Evolutionary conservation across 768 basidiomycete species (phyloP).

Genomic region (Kondoa subrosea): DNA sequence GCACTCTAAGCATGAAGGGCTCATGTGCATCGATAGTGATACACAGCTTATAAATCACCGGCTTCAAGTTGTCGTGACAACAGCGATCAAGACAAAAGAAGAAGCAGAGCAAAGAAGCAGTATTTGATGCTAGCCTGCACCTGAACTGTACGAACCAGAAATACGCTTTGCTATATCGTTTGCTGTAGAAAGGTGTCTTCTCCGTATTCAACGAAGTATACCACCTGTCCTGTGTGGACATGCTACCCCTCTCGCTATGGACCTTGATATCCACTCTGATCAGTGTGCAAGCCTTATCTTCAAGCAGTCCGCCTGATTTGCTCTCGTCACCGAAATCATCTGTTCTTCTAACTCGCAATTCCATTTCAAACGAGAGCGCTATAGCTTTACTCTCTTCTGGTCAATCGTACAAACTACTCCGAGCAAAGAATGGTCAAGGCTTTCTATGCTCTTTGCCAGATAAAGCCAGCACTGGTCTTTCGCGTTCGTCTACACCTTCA

Average conservation of each 20-base stretch:
- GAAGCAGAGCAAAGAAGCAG: too few relatives aligned
- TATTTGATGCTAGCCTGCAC: too few relatives aligned
- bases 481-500: neutral
- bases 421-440: constrained; percentile 23
- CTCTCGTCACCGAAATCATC: constrained; percentile 22
- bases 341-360: constrained; percentile 13
- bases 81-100: too few relatives aligned
- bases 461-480: neutral
- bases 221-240: too few relatives aligned
- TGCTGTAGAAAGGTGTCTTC: too few relatives aligned
- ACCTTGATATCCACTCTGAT: neutral
- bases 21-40: too few relatives aligned
- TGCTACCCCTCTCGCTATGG: neutral
- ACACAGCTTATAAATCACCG: too few relatives aligned
- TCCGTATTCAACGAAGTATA: too few relatives aligned
- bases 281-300: constrained; percentile 27
- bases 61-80: too few relatives aligned
- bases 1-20: too few relatives aligned
- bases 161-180: too few relatives aligned
- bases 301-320: constrained; percentile 26
- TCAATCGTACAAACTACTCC: constrained; percentile 17
- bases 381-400: constrained; percentile 6
- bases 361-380: constrained; percentile 21
- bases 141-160: too few relatives aligned
- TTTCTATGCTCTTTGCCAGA: constrained; percentile 22